Evolutionary conservation across 2,329 filamentous ascomycete genomes (phyloP).

Genomic region (Colletotrichum paranaense): DNA sequence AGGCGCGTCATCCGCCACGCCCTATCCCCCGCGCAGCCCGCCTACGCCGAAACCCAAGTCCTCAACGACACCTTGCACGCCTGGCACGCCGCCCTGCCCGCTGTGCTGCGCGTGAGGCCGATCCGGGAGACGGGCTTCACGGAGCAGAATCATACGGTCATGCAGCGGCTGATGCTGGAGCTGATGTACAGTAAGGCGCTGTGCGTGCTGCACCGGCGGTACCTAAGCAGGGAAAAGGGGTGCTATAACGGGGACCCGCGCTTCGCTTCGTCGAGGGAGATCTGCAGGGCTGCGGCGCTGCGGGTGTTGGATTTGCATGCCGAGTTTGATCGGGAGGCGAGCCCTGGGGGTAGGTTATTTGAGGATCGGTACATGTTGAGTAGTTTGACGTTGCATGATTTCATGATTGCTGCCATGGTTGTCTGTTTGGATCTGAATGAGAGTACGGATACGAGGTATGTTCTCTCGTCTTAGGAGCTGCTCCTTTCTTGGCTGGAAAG

Average conservation of each 20-base stretch:
- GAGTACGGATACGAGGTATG: conserved; percentile 50
- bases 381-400: conserved; percentile 65
- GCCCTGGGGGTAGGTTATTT: conserved; percentile 61
- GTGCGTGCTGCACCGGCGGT: conserved; percentile 62
- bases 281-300: conserved; percentile 56
- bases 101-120: conserved; percentile 52
- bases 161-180: conserved; percentile 61
- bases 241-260: conserved; percentile 43
- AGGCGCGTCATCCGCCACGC: conserved; percentile 55
- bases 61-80: conserved; percentile 54
- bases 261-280: conserved; percentile 52
- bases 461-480: background rate
- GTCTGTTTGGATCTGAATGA: conserved; percentile 63
- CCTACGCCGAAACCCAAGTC: conserved; percentile 48
- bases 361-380: conserved; percentile 65
- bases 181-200: conserved; percentile 60
- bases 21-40: conserved; percentile 49
- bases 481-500: background rate
- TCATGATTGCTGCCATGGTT: conserved; percentile 70
- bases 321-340: conserved; percentile 58
- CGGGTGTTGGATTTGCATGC: conserved; percentile 58
- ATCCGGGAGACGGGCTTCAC: conserved; percentile 56
- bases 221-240: conserved; percentile 51
- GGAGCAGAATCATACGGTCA: conserved; percentile 56
- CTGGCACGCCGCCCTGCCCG: conserved; percentile 51